Percentiles rank a stretch among this genome's conserved stretches.
Conservation (phyloP, 1,284 basidiomycete species). For the Fistulina hepatica region DNA sequence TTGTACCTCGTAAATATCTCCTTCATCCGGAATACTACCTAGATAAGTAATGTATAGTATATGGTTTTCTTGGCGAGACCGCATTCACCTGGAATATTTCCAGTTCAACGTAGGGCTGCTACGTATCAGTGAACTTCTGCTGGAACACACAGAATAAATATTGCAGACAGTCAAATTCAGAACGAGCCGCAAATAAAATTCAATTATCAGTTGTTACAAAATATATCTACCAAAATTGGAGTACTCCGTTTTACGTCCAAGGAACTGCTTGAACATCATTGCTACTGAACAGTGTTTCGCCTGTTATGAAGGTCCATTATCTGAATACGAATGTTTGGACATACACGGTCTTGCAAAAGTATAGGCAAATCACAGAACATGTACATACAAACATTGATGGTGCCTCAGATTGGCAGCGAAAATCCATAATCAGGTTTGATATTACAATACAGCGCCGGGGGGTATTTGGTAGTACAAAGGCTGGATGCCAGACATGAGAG, state of each 20-base stretch:
- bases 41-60: not conserved
- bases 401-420: too few species aligned
- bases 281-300: too few species aligned
- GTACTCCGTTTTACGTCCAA: too few species aligned
- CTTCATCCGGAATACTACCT: not conserved
- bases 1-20: too few species aligned
- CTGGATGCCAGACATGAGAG: not conserved
- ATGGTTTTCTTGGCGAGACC: not conserved
- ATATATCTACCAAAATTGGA: not conserved
- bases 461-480: slow-evolving; percentile 1
- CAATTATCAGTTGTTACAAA: not conserved
- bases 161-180: not conserved
- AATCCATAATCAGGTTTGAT: too few species aligned
- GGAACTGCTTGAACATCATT: too few species aligned
- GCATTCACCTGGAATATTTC: not conserved
- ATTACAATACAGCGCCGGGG: too few species aligned
- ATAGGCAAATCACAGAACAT: too few species aligned
- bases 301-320: too few species aligned
- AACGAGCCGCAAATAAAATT: not conserved
- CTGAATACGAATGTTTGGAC: too few species aligned
- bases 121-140: not conserved
- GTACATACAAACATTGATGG: too few species aligned
- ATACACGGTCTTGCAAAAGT: too few species aligned
- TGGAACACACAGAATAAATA: not conserved
- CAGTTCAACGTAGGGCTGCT: not conserved